Conservation (phyloP, 331 rosid species). For the Rosa hybrid region DNA sequence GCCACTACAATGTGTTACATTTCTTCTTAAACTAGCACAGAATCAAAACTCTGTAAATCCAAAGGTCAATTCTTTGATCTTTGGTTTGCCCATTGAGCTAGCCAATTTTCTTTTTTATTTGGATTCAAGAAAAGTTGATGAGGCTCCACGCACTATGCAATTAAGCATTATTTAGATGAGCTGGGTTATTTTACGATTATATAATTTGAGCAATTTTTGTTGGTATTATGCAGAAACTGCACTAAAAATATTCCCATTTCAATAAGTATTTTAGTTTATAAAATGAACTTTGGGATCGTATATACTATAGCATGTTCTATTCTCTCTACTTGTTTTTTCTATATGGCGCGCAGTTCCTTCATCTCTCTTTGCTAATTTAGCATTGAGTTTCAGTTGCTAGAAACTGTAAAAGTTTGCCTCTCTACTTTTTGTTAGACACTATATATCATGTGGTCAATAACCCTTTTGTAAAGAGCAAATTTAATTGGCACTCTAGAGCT, state of each 20-base stretch:
- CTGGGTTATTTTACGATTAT: neutral
- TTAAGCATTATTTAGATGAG: conserved; percentile 20
- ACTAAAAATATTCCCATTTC: conserved; percentile 16
- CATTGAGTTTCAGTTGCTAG: neutral
- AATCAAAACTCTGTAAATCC: neutral
- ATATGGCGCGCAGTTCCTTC: neutral
- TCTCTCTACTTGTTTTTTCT: conserved; percentile 31
- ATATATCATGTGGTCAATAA: neutral
- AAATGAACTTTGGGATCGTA: conserved; percentile 27
- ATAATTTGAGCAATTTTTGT: conserved; percentile 18
- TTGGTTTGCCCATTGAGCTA: conserved; percentile 23
- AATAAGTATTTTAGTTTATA: conserved; percentile 9
- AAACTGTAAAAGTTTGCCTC: neutral
- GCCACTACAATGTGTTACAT: conserved; percentile 9
- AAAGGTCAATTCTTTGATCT: conserved; percentile 14
- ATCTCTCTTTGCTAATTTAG: neutral
- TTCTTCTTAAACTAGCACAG: neutral
- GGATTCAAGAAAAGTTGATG: conserved; percentile 20
- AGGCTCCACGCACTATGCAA: conserved; percentile 30
- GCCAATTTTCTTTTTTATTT: neutral
- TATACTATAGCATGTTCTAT: conserved; percentile 24
- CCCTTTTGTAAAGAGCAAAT: neutral
- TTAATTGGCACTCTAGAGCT: neutral
- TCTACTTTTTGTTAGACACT: neutral
- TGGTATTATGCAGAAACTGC: conserved; percentile 13